These are phyloP conservation scores for Populus deltoides DNA, from an alignment of 345 rosid species.

Conservation along the genomic window DNA sequence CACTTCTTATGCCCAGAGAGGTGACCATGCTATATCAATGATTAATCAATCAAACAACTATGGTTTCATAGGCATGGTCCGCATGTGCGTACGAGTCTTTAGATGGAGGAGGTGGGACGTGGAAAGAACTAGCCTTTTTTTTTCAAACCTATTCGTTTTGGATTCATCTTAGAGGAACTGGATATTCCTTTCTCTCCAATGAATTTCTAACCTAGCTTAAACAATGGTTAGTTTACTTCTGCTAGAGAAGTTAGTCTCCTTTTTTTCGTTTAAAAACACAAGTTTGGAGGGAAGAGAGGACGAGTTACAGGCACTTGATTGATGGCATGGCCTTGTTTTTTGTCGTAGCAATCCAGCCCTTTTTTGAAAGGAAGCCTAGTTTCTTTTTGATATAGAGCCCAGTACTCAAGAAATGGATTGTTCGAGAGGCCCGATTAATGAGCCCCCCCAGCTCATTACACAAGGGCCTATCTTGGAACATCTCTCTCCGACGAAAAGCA, in stretches of 20 bases:
- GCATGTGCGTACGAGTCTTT: not conserved
- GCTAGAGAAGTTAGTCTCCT: not conserved
- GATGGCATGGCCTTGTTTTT: not conserved
- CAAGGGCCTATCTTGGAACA: not conserved
- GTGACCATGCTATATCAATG: not conserved
- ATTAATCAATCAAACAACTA: not conserved
- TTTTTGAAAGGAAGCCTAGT: not conserved
- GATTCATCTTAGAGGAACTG: not conserved
- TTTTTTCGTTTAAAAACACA: not conserved
- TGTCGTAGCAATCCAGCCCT: not conserved
- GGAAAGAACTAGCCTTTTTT: not conserved
- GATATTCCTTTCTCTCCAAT: not conserved
- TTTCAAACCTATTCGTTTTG: no score
- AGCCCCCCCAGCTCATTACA: not conserved
- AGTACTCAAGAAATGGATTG: not conserved
- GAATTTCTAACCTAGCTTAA: not conserved
- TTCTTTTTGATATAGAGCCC: not conserved
- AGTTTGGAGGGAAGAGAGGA: not conserved
- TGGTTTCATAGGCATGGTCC: not conserved
- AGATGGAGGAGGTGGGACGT: not conserved
- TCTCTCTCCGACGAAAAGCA: not conserved
- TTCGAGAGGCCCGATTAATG: not conserved
- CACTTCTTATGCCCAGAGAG: not conserved
- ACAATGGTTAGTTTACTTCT: not conserved
- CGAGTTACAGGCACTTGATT: not conserved